These are phyloP conservation scores for Huntiella moniliformis DNA, from an alignment of 2,329 filamentous ascomycete species.

Conservation along the genomic window DNA sequence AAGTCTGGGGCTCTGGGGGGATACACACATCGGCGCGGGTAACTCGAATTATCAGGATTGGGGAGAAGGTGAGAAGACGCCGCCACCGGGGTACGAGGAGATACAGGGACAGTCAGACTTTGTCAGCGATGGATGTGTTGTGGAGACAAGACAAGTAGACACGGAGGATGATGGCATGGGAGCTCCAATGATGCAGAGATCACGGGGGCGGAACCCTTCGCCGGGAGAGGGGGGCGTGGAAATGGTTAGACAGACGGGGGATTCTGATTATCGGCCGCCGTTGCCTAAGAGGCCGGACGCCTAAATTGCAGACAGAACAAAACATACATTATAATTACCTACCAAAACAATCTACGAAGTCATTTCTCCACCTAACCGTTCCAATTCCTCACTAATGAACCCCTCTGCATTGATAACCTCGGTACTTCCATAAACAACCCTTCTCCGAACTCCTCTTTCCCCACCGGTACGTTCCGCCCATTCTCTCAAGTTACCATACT, in stretches of 20 bases:
- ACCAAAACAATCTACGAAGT: too few relatives aligned
- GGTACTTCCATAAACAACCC: conserved; percentile 89
- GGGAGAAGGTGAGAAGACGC: not conserved
- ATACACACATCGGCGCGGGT: too few relatives aligned
- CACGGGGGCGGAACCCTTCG: too few relatives aligned
- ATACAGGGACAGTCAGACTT: too few relatives aligned
- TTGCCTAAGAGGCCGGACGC: conserved; percentile 7
- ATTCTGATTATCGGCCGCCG: conserved; percentile 1
- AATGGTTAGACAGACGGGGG: not conserved
- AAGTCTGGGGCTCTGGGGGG: too few relatives aligned
- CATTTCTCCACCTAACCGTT: conserved; percentile 39
- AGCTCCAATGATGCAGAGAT: too few relatives aligned
- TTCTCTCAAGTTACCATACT: conserved; percentile 92
- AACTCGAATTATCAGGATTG: too few relatives aligned
- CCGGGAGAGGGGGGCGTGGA: not conserved
- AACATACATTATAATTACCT: too few relatives aligned
- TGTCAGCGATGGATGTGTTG: too few relatives aligned
- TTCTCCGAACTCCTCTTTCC: conserved; percentile 39
- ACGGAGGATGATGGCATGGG: too few relatives aligned
- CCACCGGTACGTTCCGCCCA: conserved; percentile 69
- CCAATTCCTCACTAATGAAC: conserved; percentile 45
- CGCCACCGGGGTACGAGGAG: not conserved
- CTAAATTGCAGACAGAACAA: not conserved
- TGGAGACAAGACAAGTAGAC: too few relatives aligned
- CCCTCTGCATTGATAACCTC: conserved; percentile 54